phyloP scores from a whole-genome alignment of 2,329 filamentous ascomycete species.

The Aspergillus sp. region DNA sequence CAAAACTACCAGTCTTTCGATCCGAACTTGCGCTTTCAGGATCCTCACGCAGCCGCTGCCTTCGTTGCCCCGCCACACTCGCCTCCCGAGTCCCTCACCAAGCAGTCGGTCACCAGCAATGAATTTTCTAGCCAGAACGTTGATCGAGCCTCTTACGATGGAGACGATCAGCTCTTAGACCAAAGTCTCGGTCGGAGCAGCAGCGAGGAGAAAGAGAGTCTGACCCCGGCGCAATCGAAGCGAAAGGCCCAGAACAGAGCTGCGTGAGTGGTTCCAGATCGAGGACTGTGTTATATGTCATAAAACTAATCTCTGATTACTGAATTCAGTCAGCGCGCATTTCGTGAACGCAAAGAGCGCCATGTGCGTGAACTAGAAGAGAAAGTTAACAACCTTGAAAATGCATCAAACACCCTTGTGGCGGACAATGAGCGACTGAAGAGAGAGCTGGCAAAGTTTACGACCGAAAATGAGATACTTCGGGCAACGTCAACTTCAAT shows the following conservation, averaged over 20 bases:
- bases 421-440: slow-evolving; percentile 86
- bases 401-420: slow-evolving; percentile 69
- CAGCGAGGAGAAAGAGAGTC: slow-evolving; percentile 57
- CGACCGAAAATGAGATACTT: slow-evolving; percentile 90
- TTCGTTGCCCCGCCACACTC: slow-evolving; percentile 39
- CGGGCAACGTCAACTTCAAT: slow-evolving; percentile 67
- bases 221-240: slow-evolving; percentile 59
- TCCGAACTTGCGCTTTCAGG: slow-evolving; percentile 40
- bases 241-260: slow-evolving; percentile 73
- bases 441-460: slow-evolving; percentile 77
- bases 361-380: slow-evolving; percentile 91
- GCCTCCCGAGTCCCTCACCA: slow-evolving; percentile 39
- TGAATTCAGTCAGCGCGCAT: slow-evolving; percentile 78
- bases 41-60: slow-evolving; percentile 26
- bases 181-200: slow-evolving; percentile 46
- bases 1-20: slow-evolving; percentile 42
- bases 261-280: slow-evolving; percentile 57
- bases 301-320: background rate
- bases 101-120: slow-evolving; percentile 36
- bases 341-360: slow-evolving; percentile 91
- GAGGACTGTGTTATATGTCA: background rate
- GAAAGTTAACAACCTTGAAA: slow-evolving; percentile 77
- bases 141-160: slow-evolving; percentile 33
- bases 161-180: slow-evolving; percentile 30
- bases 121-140: slow-evolving; percentile 24